Percentiles rank a stretch among this genome's conserved stretches.
These are phyloP conservation scores for Lignosus rhinocerotis DNA, from an alignment of 1,284 basidiomycete genomes.

Conservation along the genomic window DNA sequence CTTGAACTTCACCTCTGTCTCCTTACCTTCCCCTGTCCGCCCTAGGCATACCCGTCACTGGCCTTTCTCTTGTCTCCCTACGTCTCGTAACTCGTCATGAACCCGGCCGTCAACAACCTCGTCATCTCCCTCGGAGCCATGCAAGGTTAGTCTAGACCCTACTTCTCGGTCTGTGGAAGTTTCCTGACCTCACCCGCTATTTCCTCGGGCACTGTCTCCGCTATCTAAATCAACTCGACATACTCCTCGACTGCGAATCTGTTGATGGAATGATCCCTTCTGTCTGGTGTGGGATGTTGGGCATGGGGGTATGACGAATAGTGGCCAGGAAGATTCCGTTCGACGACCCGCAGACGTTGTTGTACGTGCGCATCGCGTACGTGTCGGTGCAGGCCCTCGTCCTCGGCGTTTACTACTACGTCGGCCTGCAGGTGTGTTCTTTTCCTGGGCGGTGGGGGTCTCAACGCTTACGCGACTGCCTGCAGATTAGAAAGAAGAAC, in stretches of 20 bases:
- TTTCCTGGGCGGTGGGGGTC: not conserved
- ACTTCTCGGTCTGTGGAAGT: not conserved
- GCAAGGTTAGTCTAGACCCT: constrained; percentile 70
- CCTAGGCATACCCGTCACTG: constrained; percentile 4
- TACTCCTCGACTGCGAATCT: not conserved
- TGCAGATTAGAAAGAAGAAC: constrained; percentile 90
- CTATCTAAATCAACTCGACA: not conserved
- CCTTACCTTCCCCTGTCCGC: not conserved
- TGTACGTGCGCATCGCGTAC: constrained; percentile 86
- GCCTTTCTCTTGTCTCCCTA: not conserved
- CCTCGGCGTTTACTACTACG: constrained; percentile 76
- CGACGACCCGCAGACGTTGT: constrained; percentile 83
- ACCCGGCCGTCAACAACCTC: constrained; percentile 60
- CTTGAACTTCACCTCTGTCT: not conserved
- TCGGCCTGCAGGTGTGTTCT: constrained; percentile 60
- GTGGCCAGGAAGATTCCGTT: constrained; percentile 92
- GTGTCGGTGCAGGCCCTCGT: constrained; percentile 72
- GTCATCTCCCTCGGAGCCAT: constrained; percentile 88
- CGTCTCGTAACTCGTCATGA: constrained; percentile 30
- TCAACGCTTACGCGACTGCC: not conserved
- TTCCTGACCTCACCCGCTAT: constrained; percentile 15
- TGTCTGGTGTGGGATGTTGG: not conserved
- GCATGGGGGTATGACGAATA: constrained; percentile 29
- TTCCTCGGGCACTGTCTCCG: not conserved
- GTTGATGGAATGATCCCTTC: not conserved